Base-by-base conservation (phyloP, 139 green algal genomes). In the Nannochloris sp. region DNA sequence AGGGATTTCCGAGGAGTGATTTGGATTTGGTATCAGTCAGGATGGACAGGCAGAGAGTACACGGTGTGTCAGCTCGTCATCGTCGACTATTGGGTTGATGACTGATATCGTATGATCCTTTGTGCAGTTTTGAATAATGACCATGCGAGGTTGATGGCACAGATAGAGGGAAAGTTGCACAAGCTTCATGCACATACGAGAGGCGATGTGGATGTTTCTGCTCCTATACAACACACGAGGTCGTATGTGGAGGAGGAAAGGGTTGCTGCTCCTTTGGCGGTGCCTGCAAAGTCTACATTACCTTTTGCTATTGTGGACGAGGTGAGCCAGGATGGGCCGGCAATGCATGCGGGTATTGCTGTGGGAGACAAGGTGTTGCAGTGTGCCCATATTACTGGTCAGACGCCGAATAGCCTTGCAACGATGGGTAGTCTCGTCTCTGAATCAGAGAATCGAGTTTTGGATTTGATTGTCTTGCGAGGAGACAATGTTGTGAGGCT, bases 241-340 rank as follows among this genome's bases (percentile, higher is more conserved):
- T 44, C 40, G 62, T 37, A 44, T 57, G 51, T 49, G 12, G 16
- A 46, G 48, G 44, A 34, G 23, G 36, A 29, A 18, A 2, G 14
- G 24, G 55, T 62, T 49, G 48, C 25, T 4, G 37, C 31, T 4
- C 37, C 43, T 9, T 25, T 40, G 23, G 56, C 56, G 4, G 56
- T 54, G 10, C 48, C 59, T 15, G 21, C 58, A 11, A 43, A 27
- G 3, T 12, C 15, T 19, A 8, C 43, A 3, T 31, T 34, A 19
- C 85, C 86, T 1, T 94, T 92, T 75, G 86, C 86, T 24, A 60
- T 90, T 11, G 67, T 94, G 4, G 86, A 94, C 68, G 85, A 93
- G 60, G 72, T 94, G 23, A 62, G 75, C 0, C 37, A 49, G 0
- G 73, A 73, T 25, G 88, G 76, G 0, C 87, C 87, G 11, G 87